Evolutionary conservation across 306 rosid species (phyloP).

Genomic region (Pachyrhizus erosus): DNA sequence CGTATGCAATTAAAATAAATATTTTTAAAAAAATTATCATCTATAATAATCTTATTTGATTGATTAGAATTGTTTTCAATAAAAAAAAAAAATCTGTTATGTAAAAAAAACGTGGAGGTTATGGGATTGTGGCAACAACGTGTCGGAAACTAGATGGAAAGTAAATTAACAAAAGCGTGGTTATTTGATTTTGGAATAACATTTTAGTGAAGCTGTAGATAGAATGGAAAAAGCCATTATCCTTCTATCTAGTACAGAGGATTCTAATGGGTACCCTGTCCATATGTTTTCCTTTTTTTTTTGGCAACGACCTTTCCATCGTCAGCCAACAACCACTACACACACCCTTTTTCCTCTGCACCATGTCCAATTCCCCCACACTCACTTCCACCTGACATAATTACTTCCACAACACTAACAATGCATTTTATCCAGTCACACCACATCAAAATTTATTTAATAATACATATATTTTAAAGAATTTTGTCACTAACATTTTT

Average conservation of each 20-base stretch:
- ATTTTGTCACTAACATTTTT: neutral
- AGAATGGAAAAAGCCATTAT: neutral
- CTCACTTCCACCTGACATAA: constrained; percentile 46
- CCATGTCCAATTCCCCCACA: constrained; percentile 39
- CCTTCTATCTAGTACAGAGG: neutral
- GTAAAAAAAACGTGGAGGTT: too few relatives aligned
- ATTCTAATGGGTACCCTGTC: constrained; percentile 46
- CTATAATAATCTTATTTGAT: too few relatives aligned
- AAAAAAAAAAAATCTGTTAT: too few relatives aligned
- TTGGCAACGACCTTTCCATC: constrained; percentile 40
- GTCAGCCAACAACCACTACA: constrained; percentile 50
- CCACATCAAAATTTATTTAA: neutral
- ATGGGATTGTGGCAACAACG: neutral
- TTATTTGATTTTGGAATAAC: neutral
- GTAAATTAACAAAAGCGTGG: neutral
- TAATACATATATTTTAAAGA: neutral
- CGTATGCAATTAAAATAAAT: too few relatives aligned
- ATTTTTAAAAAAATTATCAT: too few relatives aligned
- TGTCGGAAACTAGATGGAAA: neutral
- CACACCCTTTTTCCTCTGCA: constrained; percentile 24
- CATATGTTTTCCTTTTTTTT: constrained; percentile 47
- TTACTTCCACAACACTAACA: constrained; percentile 27
- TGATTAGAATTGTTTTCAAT: too few relatives aligned
- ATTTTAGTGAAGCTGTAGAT: neutral
- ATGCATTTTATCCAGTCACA: neutral